Evolutionary conservation across 2,329 filamentous ascomycete genomes (phyloP).

Genomic region (Metarhizium brunneum): DNA sequence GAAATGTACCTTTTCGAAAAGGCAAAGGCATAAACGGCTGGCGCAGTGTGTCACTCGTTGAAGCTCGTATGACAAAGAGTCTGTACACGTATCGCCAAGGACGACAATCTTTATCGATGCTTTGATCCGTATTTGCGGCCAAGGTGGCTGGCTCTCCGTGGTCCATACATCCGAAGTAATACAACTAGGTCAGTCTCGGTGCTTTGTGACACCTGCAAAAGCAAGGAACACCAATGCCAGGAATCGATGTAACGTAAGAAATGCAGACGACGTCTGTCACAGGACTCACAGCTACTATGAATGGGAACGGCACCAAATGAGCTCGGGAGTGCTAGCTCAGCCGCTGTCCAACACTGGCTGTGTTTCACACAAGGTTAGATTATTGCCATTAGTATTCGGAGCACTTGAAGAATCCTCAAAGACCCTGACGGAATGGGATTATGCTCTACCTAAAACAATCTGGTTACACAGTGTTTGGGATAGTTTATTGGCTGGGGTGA

Average conservation of each 20-base stretch:
- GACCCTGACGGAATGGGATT: neutral
- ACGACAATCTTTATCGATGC: neutral
- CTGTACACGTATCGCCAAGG: neutral
- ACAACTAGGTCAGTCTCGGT: neutral
- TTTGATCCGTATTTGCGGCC: neutral
- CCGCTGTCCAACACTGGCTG: neutral
- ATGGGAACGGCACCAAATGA: no score
- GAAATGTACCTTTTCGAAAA: constrained; percentile 44
- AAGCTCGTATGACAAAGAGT: neutral
- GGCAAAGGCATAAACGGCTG: neutral
- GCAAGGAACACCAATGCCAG: neutral
- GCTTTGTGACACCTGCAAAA: neutral
- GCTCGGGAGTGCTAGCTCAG: no score
- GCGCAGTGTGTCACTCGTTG: neutral
- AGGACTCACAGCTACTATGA: neutral
- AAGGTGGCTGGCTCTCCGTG: neutral
- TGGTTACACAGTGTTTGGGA: neutral
- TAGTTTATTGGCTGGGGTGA: neutral
- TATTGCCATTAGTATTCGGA: neutral
- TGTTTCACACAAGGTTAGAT: neutral
- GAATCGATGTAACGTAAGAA: no score
- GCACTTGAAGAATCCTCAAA: neutral
- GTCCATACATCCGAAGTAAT: neutral
- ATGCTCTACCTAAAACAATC: neutral
- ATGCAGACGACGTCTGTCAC: no score